Evolutionary conservation across 106 monocot species (phyloP), one percentile per base, ranked within the genome.

Genomic region (Iris macrosiphon): DNA sequence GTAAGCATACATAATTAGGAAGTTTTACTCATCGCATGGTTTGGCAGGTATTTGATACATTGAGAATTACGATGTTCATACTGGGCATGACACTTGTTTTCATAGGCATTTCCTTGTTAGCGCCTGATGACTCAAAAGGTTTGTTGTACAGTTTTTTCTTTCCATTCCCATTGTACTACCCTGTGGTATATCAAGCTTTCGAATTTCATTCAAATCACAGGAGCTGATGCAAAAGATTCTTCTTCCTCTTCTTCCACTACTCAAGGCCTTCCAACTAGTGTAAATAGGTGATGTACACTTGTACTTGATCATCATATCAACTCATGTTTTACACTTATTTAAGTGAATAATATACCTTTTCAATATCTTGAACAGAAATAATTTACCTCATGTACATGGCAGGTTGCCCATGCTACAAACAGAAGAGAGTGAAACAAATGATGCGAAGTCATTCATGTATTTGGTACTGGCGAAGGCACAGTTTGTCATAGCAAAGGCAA

Each of bases 91-190:
- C 79, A 60, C 80, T 75, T 77, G 90, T 96, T 20, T 96, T 90
- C 53, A 65, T 96, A 9, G 96, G 96, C 53, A 96, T 96, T 60
- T 89, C 83, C 35, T 72, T 96, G 55, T 62, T 96, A 57, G 96
- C 96, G 63, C 96, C 96, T 39, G 82, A 96, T 65, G 89, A 82
- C 44, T 57, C 64, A 15, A 85, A 82, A 85, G 84, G 94, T 95
- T 72, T 32, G 65, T 18, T 42, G 10, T 18, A 8, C 37, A 29
- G 4, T 11, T 14, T 15, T 38, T 13, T 16, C 44, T 43, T 14
- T 26, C 13, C 24, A 12, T 4, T 33, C 51, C 32, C 12, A 59
- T 49, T 6, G 49, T 7, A 26, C 25, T 49, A 3, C 7, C 14
- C 15, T 19, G 9, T 26, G 40, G 3, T 31, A 31, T 23, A 17